A percentile compares a stretch with the other conserved stretches of the same genome.
Conservation (phyloP, 495 filamentous ascomycete genomes). For the Terfezia claveryi region DNA sequence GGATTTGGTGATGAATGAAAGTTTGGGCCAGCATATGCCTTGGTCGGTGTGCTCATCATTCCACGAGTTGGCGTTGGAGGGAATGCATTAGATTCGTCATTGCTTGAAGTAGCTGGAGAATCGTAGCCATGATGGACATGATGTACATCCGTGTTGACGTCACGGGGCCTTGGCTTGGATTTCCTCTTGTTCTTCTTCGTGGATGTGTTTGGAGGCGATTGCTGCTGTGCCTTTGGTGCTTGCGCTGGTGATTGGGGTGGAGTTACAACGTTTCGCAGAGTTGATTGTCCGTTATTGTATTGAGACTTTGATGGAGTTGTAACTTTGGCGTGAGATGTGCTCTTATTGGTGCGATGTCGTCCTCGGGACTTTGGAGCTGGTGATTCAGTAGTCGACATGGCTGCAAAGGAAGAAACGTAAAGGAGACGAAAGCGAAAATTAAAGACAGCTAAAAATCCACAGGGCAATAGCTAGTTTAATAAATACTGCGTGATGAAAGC, state of each 20-base stretch:
- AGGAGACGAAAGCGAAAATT: no score
- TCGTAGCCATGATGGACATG: background rate
- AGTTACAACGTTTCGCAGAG: background rate
- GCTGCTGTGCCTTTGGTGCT: background rate
- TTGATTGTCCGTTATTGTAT: background rate
- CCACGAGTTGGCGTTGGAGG: background rate
- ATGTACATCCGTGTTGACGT: background rate
- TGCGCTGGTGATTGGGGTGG: background rate
- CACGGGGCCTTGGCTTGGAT: background rate
- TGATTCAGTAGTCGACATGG: background rate
- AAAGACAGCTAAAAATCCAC: no score
- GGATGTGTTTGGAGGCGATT: background rate
- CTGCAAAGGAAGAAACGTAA: background rate
- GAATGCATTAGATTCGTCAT: background rate
- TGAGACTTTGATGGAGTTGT: background rate
- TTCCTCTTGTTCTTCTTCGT: background rate
- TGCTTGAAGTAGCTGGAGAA: background rate
- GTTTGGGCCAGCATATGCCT: conserved; percentile 74
- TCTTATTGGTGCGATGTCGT: background rate
- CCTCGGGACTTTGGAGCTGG: background rate
- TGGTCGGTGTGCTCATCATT: conserved; percentile 27
- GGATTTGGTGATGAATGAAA: conserved; percentile 92
- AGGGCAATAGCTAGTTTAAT: no score
- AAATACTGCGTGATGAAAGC: no score
- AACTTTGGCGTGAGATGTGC: background rate